Evolutionary conservation across 768 basidiomycete species (phyloP), one percentile per base, ranked within the genome.

Genomic region (Epithele typhae): DNA sequence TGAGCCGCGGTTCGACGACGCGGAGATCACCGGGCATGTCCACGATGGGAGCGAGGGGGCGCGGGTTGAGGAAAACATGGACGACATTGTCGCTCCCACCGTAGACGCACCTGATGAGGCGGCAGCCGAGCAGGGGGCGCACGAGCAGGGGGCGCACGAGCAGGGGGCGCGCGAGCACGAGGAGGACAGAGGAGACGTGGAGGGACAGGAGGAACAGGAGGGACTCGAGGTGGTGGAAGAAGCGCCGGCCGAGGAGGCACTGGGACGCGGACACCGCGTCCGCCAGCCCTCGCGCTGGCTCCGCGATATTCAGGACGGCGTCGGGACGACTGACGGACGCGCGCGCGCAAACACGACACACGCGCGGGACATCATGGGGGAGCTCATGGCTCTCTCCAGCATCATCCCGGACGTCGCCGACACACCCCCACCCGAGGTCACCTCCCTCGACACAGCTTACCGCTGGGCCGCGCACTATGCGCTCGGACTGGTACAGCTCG

Each of bases 41-140:
- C 8, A 14, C 27, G 27, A 30, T 30, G 14, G 27, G 27, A 45
- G 49, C 37, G 59, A 60, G 56, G 59, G 58, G 56, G 60, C 49
- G 58, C 36, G 27, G 27, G 27, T 30, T 14, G 27, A 30, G 14
- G 27, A 7, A 7, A 30, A 7, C 8, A 7, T 14, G 27, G 27
- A 14, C 27, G 27, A n/a, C n/a, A n/a, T n/a, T n/a, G n/a, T n/a
- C n/a, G n/a, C n/a, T n/a, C n/a, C n/a, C n/a, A n/a, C n/a, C n/a
- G n/a, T n/a, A n/a, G 27, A n/a, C n/a, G 27, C 7, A 7, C 7
- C 27, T 14, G 27, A 30, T 14, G 27, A 30, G 8, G 14, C 27
- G 14, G 27, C 27, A 7, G 14, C 27, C 27, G 27, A 30, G 27
- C 14, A 7, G 14, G n/a, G n/a, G 27, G 27, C 27, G 27, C 27